phyloP scores from a whole-genome alignment of 2,329 filamentous ascomycete species.

The Aspergillus sp. region DNA sequence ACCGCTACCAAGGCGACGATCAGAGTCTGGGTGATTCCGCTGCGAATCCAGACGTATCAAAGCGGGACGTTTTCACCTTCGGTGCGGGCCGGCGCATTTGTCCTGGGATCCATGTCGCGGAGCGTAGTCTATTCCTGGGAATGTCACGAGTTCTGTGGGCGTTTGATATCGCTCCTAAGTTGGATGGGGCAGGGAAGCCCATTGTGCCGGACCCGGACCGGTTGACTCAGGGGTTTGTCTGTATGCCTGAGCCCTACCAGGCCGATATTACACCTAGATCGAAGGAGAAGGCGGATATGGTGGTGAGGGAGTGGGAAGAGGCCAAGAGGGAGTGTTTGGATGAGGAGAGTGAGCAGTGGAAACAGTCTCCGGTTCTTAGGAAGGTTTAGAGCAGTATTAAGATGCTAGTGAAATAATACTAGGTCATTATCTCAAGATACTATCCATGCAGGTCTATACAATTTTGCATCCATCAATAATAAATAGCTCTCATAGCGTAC shows the following conservation, averaged over 20 bases:
- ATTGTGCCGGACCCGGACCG: conserved; percentile 34
- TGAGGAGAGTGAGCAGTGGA: conserved; percentile 5
- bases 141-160: conserved; percentile 45
- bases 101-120: conserved; percentile 49
- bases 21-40: conserved; percentile 26
- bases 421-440: too few species aligned
- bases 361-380: too few species aligned
- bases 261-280: conserved; percentile 31
- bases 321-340: conserved; percentile 7
- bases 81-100: conserved; percentile 52
- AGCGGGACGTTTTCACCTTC: conserved; percentile 49
- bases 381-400: too few species aligned
- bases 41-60: conserved; percentile 28
- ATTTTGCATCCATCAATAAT: too few species aligned
- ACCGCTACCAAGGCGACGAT: conserved; percentile 26
- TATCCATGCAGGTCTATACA: too few species aligned
- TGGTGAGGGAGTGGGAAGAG: conserved; percentile 7
- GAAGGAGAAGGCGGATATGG: conserved; percentile 19
- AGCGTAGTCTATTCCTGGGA: conserved; percentile 41
- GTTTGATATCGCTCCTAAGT: conserved; percentile 26
- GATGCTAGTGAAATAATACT: too few species aligned
- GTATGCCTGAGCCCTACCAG: conserved; percentile 35
- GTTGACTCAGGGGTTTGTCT: conserved; percentile 38
- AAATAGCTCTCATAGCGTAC: too few species aligned
- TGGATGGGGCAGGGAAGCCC: neutral